A percentile compares a stretch with the other conserved stretches of the same genome.
Evolutionary conservation across 345 rosid species (phyloP).

Genomic region (Syzygium grande): DNA sequence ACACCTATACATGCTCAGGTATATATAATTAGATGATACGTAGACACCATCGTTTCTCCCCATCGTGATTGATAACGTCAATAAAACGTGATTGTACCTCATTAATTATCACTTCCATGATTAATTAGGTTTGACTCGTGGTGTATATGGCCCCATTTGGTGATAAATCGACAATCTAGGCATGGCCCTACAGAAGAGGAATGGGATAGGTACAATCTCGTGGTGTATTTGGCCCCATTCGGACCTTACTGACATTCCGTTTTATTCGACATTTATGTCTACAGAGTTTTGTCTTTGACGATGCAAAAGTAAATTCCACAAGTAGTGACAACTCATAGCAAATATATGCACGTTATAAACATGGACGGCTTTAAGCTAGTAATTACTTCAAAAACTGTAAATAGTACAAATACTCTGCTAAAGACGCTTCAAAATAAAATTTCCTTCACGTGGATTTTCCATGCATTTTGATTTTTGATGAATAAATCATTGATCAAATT

Average conservation of each 20-base stretch:
- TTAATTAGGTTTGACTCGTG: background rate
- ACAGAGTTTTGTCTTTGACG: background rate
- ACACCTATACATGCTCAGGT: too few species aligned
- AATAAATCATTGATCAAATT: background rate
- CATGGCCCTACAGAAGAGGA: background rate
- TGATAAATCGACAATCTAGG: background rate
- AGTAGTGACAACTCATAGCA: background rate
- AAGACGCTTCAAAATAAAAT: background rate
- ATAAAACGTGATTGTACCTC: background rate
- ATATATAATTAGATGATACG: too few species aligned
- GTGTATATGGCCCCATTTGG: background rate
- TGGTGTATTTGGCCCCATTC: background rate
- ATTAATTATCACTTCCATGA: background rate
- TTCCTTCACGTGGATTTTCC: background rate
- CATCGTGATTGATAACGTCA: background rate
- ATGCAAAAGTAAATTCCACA: background rate
- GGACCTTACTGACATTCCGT: background rate
- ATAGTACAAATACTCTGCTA: background rate
- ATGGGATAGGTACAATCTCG: background rate
- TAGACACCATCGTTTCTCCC: background rate
- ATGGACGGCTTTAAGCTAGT: background rate
- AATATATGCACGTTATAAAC: background rate
- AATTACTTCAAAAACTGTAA: background rate
- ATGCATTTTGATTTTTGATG: background rate
- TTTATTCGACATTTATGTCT: background rate